phyloP scores from a whole-genome alignment of 2,329 filamentous ascomycete genomes.

The Periglandula ipomoeae region DNA sequence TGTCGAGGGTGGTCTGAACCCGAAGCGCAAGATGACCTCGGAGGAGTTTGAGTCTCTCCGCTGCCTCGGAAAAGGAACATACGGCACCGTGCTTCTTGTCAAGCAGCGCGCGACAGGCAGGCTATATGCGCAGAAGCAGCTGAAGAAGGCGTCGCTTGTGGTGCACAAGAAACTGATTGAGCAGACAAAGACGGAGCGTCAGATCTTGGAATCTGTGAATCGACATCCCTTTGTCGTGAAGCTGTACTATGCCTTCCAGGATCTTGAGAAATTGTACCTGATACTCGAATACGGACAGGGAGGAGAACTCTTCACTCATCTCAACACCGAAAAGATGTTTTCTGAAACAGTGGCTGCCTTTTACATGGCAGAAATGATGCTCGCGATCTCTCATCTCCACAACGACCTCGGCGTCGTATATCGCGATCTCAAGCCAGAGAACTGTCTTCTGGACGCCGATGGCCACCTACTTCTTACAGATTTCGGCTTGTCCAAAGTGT shows the following conservation, averaged over 20 bases:
- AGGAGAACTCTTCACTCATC: conserved; percentile 92
- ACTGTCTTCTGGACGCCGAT: conserved; percentile 84
- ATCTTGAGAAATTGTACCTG: conserved; percentile 93
- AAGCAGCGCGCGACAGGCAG: conserved; percentile 81
- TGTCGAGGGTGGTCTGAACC: conserved; percentile 44
- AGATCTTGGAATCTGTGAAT: conserved; percentile 91
- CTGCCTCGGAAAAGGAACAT: conserved; percentile 92
- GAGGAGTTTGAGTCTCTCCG: conserved; percentile 84
- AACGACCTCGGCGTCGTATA: conserved; percentile 90
- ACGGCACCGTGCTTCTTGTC: conserved; percentile 88
- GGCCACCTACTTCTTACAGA: conserved; percentile 93
- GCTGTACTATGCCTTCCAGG: conserved; percentile 96
- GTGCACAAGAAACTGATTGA: conserved; percentile 94
- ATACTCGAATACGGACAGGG: conserved; percentile 97
- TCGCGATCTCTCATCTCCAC: conserved; percentile 89
- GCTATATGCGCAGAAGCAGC: conserved; percentile 95
- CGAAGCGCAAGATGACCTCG: conserved; percentile 76
- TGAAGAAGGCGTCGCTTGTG: conserved; percentile 91
- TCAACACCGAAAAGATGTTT: conserved; percentile 93
- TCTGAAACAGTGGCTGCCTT: conserved; percentile 81
- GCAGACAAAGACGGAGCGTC: conserved; percentile 94
- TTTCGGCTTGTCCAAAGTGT: conserved; percentile 93
- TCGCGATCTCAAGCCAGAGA: conserved; percentile 94
- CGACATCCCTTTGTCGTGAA: conserved; percentile 97
- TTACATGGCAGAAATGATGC: conserved; percentile 97